Conservation (phyloP, 352 stramenopile species). For the Phytophthora meadii region DNA sequence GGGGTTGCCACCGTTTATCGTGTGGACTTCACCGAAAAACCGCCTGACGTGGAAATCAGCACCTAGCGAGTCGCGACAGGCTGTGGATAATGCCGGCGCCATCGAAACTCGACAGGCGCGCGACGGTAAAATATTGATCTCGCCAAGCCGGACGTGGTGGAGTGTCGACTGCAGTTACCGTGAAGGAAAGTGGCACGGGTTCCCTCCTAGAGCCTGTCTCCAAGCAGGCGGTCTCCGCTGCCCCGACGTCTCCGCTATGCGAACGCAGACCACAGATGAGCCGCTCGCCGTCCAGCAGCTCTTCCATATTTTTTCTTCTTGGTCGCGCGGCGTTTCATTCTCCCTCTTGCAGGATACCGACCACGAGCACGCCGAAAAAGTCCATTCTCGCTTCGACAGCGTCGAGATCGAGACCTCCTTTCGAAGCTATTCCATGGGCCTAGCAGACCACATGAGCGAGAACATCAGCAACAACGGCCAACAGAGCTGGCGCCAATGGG, state of each 20-base stretch:
- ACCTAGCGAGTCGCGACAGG: not conserved
- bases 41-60: conserved; percentile 7
- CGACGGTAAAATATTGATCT: conserved; percentile 1
- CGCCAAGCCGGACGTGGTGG: conserved; percentile 2
- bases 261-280: conserved; percentile 11
- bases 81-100: conserved; percentile 1
- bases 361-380: conserved; percentile 6
- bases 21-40: conserved; percentile 19
- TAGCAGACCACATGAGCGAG: conserved; percentile 40
- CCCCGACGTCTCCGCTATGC: conserved; percentile 11
- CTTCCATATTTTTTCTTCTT: conserved; percentile 39
- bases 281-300: conserved; percentile 22
- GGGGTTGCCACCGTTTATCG: not conserved
- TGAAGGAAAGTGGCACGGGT: not conserved
- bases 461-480: conserved; percentile 35
- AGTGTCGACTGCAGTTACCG: conserved; percentile 17
- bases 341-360: conserved; percentile 25
- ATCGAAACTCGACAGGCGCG: conserved; percentile 35
- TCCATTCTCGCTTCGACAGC: conserved; percentile 27
- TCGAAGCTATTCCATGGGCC: conserved; percentile 23
- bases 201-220: conserved; percentile 28
- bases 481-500: conserved; percentile 30
- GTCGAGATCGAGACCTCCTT: conserved; percentile 10
- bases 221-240: conserved; percentile 14
- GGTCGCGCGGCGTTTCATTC: conserved; percentile 30